Base-by-base conservation (phyloP, 192 early-diverging fungal genomes). In the Cetraspora pellucida region DNA sequence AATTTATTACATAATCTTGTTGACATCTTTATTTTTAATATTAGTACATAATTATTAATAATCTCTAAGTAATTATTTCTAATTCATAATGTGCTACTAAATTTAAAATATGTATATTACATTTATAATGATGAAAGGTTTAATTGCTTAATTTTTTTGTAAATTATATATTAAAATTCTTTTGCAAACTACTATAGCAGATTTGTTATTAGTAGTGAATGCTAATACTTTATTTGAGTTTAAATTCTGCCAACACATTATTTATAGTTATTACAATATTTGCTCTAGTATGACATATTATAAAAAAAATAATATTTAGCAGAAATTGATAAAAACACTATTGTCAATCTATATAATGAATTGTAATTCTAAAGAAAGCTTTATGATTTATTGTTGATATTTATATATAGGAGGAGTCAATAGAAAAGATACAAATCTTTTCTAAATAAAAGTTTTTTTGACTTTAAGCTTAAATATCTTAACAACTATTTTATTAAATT, bases 281-380 rank as follows among this genome's bases (percentile, higher is more conserved):
- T 17, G 0, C 17, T 27, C 46, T 44, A 7, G 44, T 69, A 46
- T 69, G 44, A 27, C 1, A 27, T 2, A n/a, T 31, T 0, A 44
- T 45, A 44, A 47, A 27, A 25, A 17, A 19, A 47, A 69, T 69
- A 69, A 69, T 69, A 23, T 69, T 16, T 19, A 69, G 23, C 0
- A 69, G 19, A 69, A 69, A 69, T 10, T 16, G 16, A 6, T 14
- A 13, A n/a, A 69, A n/a, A 30, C 5, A 19, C 46, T n/a, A 69
- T 2, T 69, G 6, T 7, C 0, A 2, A 8, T 69, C 67, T 16
- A 69, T 46, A 69, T 47, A 45, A 21, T 69, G 67, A 69, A 69
- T 69, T 44, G 67, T 63, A 10, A 74, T 2, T 16, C 43, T 27
- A 2, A 74, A 0, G 49, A 74, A 74, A 13, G 59, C 37, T 61